Percentiles rank a stretch among this genome's conserved stretches.
phyloP scores from a whole-genome alignment of 1,284 basidiomycete species.

The Tilletia walkeri region DNA sequence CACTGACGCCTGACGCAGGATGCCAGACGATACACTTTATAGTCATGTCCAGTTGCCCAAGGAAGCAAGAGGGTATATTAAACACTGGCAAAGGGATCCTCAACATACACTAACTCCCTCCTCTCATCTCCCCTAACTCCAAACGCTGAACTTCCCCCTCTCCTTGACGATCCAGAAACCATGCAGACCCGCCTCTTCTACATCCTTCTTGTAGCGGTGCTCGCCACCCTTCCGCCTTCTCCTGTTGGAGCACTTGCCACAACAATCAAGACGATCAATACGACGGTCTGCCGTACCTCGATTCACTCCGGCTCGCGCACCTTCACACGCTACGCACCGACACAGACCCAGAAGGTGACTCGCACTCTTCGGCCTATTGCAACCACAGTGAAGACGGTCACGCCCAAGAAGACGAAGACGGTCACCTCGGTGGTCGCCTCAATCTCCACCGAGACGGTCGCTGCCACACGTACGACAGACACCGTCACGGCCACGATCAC shows the following conservation, averaged over 20 bases:
- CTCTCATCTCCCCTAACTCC: no score
- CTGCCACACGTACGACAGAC: not conserved
- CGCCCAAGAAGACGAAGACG: not conserved
- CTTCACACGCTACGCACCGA: not conserved
- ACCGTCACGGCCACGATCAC: not conserved
- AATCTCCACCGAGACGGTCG: not conserved
- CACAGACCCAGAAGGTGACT: not conserved
- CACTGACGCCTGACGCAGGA: no score
- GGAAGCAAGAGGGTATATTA: no score
- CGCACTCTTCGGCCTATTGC: not conserved
- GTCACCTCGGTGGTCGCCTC: not conserved
- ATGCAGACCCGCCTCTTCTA: no score
- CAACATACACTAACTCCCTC: no score
- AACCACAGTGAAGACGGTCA: not conserved
- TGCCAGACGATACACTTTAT: no score
- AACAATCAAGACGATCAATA: not conserved
- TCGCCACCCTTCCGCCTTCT: no score
- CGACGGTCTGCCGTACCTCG: not conserved
- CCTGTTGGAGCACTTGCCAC: not conserved
- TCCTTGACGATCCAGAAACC: no score
- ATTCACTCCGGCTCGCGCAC: not conserved
- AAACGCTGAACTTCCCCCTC: no score
- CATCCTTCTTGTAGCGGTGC: no score
- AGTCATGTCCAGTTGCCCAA: no score
- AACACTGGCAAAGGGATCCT: no score